phyloP scores from a whole-genome alignment of 805 yeast genomes.

The Hyphopichia homilentoma region DNA sequence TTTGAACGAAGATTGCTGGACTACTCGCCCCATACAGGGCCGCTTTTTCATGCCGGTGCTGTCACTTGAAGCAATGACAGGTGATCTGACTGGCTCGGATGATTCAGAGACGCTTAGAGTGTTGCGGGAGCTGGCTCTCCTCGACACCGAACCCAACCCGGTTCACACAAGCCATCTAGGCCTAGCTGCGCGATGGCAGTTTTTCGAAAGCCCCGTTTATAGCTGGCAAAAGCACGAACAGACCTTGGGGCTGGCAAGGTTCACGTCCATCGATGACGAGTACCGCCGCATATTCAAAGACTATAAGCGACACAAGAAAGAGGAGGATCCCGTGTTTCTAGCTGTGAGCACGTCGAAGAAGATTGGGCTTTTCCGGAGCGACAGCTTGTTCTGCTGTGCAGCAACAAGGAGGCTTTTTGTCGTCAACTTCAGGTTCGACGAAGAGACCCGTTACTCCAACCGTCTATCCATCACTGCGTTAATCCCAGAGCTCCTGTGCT shows the following conservation, averaged over 20 bases:
- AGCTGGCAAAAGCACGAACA: conserved; percentile 6
- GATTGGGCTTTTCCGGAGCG: conserved; percentile 43
- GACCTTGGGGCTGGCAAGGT: conserved; percentile 12
- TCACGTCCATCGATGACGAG: conserved; percentile 29
- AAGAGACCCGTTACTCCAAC: conserved; percentile 30
- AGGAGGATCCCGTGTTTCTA: conserved; percentile 2
- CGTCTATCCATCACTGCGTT: conserved; percentile 32
- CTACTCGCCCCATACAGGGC: conserved; percentile 37
- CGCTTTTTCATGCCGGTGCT: conserved; percentile 47
- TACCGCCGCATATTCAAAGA: conserved; percentile 29
- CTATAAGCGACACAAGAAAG: conserved; percentile 7
- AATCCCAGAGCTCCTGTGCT: conserved; percentile 33
- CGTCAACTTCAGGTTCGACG: conserved; percentile 30
- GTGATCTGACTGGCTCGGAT: conserved; percentile 39
- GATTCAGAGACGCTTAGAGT: conserved; percentile 23
- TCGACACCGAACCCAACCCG: conserved; percentile 39
- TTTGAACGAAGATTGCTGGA: conserved; percentile 53
- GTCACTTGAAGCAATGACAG: conserved; percentile 44
- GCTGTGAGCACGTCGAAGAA: conserved; percentile 29
- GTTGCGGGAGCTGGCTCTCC: conserved; percentile 35
- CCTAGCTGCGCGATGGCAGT: conserved; percentile 30
- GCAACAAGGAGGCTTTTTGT: conserved; percentile 43
- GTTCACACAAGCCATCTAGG: conserved; percentile 36
- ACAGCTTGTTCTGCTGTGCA: conserved; percentile 45
- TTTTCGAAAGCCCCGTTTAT: conserved; percentile 23